These are phyloP conservation scores for Gigaspora rosea DNA, from an alignment of 192 early-diverging fungal species.

Conservation along the genomic window DNA sequence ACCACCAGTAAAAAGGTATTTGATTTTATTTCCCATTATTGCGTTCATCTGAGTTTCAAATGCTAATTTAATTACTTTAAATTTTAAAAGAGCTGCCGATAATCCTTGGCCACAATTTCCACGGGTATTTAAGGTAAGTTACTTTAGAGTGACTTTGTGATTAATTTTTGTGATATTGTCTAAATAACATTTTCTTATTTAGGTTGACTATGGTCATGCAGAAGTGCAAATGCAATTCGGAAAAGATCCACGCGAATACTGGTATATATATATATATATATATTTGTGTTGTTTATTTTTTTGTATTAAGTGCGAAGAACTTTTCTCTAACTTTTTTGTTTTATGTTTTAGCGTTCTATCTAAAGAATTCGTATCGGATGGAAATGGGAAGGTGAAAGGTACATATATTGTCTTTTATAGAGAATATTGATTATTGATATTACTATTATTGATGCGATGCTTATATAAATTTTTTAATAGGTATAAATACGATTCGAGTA, in stretches of 20 bases:
- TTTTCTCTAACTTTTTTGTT: no score
- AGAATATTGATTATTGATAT: not conserved
- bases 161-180: not conserved
- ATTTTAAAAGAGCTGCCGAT: constrained; percentile 41
- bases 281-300: no score
- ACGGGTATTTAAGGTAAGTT: constrained; percentile 80
- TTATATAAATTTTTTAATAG: constrained; percentile 42
- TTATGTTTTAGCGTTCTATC: constrained; percentile 66
- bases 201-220: constrained; percentile 66
- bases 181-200: not conserved
- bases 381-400: constrained; percentile 63
- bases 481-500: constrained; percentile 92
- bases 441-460: not conserved
- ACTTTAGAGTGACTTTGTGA: constrained; percentile 61
- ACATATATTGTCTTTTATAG: not conserved
- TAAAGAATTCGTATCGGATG: constrained; percentile 91
- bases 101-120: constrained; percentile 99
- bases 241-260: constrained; percentile 94
- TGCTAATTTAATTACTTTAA: not conserved
- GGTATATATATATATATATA: no score
- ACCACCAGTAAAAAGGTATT: constrained; percentile 79
- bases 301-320: no score
- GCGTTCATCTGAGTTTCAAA: not conserved
- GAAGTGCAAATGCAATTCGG: constrained; percentile 89
- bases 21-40: not conserved